phyloP scores from a whole-genome alignment of 768 basidiomycete genomes.

The Lactarius trivialis region DNA sequence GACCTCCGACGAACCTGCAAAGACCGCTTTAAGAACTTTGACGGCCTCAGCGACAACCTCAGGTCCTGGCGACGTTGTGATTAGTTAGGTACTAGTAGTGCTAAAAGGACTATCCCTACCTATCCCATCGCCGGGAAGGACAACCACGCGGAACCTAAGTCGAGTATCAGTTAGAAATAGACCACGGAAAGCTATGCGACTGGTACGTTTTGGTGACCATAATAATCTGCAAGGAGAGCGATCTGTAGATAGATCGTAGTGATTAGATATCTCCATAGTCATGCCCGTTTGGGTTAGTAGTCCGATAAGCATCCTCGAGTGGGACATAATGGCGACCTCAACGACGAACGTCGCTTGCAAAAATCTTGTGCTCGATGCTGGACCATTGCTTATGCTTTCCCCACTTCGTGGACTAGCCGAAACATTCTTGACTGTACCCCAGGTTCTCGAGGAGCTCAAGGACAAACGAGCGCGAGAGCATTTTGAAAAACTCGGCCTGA shows the following conservation, averaged over 20 bases:
- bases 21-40: conserved; percentile 70
- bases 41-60: conserved; percentile 85
- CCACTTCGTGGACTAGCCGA: conserved; percentile 86
- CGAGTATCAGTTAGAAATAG: conserved; percentile 3
- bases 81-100: background rate
- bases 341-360: conserved; percentile 47
- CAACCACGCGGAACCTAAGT: conserved; percentile 74
- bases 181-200: background rate
- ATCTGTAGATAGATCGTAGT: background rate
- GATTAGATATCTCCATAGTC: background rate
- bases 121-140: conserved; percentile 96
- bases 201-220: conserved; percentile 26
- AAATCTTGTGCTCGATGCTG: conserved; percentile 87
- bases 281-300: background rate
- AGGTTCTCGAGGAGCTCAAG: conserved; percentile 84
- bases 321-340: conserved; percentile 16
- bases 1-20: conserved; percentile 53
- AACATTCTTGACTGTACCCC: conserved; percentile 81
- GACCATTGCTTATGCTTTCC: conserved; percentile 82
- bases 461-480: conserved; percentile 85
- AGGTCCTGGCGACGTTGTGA: conserved; percentile 52
- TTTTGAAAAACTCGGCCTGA: conserved; percentile 68
- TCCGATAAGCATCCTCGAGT: background rate
- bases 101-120: conserved; percentile 41
- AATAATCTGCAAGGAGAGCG: background rate